phyloP scores from a whole-genome alignment of 441 rosid genomes.

The Cnidoscolus chayamansa region DNA sequence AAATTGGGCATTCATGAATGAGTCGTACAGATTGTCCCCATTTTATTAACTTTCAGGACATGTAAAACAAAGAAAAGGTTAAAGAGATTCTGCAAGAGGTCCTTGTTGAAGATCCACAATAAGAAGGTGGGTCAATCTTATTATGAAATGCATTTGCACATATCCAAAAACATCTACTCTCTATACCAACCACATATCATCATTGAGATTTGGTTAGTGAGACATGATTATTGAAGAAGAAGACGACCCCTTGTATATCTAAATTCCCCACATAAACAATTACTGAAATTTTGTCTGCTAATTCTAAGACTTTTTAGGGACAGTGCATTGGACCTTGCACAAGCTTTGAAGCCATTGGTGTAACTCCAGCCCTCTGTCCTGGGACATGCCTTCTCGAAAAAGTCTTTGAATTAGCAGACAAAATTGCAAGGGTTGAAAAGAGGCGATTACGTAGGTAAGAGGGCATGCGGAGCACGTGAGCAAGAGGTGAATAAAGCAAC shows the following conservation, averaged over 20 bases:
- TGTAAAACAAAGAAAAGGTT: too few species aligned
- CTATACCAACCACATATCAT: neutral
- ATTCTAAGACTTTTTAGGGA: neutral
- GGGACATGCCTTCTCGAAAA: too few species aligned
- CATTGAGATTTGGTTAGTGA: neutral
- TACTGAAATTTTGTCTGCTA: neutral
- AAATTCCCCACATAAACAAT: neutral
- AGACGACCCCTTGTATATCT: slow-evolving; percentile 13
- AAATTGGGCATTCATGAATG: too few species aligned
- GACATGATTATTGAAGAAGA: slow-evolving; percentile 21
- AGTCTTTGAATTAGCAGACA: too few species aligned
- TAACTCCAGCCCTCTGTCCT: too few species aligned
- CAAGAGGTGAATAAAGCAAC: slow-evolving; percentile 19
- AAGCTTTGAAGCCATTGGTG: too few species aligned
- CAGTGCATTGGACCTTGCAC: neutral
- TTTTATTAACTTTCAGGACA: too few species aligned
- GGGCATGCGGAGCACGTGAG: slow-evolving; percentile 4
- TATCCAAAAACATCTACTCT: neutral
- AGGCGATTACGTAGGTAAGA: too few species aligned
- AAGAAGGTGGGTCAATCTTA: neutral
- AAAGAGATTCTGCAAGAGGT: too few species aligned
- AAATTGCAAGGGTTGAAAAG: too few species aligned
- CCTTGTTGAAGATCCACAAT: too few species aligned
- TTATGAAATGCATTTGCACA: neutral
- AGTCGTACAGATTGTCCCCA: too few species aligned